Conservation (phyloP, 2,329 filamentous ascomycete genomes). For the Exophiala phaeomuriformis region DNA sequence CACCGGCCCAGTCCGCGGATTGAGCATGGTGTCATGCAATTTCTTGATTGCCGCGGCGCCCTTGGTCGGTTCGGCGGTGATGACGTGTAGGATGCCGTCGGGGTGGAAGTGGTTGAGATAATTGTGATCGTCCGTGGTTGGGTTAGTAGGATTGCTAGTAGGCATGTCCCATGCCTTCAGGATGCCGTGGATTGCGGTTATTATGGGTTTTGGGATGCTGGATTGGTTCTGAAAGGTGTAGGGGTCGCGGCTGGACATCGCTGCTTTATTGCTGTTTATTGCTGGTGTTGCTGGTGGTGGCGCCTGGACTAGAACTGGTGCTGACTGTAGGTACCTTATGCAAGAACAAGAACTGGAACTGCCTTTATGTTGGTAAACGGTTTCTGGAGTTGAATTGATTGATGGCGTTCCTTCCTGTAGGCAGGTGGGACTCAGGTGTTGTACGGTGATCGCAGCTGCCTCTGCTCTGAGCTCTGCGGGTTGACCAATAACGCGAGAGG, state of each 20-base stretch:
- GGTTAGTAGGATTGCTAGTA: background rate
- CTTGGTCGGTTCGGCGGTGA: background rate
- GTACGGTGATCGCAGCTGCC: too few relatives aligned
- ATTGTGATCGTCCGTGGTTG: conserved; percentile 1
- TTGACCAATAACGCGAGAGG: too few relatives aligned
- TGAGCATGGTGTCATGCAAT: conserved; percentile 9
- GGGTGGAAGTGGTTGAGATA: conserved; percentile 4
- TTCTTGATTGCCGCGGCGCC: conserved; percentile 2
- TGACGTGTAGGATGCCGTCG: conserved; percentile 6
- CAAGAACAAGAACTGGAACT: too few relatives aligned
- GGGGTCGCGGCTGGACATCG: conserved; percentile 7
- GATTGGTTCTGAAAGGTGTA: conserved; percentile 8
- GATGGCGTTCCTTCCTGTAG: too few relatives aligned
- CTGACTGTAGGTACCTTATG: too few relatives aligned
- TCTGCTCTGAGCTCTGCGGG: too few relatives aligned
- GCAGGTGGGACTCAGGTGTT: too few relatives aligned
- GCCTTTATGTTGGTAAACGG: too few relatives aligned
- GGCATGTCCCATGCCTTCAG: conserved; percentile 10
- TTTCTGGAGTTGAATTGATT: too few relatives aligned
- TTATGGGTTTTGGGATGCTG: background rate
- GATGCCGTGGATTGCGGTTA: conserved; percentile 2
- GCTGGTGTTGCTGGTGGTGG: too few relatives aligned
- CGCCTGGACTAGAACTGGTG: too few relatives aligned
- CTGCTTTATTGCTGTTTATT: too few relatives aligned
- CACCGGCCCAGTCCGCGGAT: conserved; percentile 1